A percentile compares a stretch with the other conserved stretches of the same genome.
Evolutionary conservation across 1,284 basidiomycete genomes (phyloP).

Genomic region (Rhodotorula sp.): DNA sequence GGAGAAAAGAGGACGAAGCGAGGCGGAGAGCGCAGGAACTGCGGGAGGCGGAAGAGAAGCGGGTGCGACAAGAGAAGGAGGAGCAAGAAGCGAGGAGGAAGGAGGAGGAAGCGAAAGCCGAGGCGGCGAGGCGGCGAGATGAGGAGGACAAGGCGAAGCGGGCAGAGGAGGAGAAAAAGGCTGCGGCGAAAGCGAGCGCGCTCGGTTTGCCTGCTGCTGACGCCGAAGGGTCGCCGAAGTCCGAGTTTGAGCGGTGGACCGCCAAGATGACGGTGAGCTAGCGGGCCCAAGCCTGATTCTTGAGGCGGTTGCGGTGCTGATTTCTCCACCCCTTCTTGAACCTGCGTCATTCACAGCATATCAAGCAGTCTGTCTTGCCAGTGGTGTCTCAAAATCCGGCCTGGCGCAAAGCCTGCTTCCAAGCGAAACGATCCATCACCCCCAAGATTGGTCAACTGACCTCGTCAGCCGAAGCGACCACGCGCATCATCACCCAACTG

Average conservation of each 20-base stretch:
- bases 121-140: constrained; percentile 53
- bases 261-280: constrained; percentile 58
- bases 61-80: constrained; percentile 39
- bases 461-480: constrained; percentile 67
- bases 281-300: not conserved
- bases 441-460: constrained; percentile 90
- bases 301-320: not conserved
- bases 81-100: constrained; percentile 57
- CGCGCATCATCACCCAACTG: constrained; percentile 67
- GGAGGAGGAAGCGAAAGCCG: constrained; percentile 53
- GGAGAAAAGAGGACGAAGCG: constrained; percentile 63
- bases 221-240: constrained; percentile 22
- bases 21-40: constrained; percentile 32
- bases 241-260: constrained; percentile 67
- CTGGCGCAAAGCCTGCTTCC: constrained; percentile 53
- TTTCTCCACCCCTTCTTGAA: not conserved
- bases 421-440: constrained; percentile 76
- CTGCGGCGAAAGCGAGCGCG: constrained; percentile 16
- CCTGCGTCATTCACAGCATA: constrained; percentile 51
- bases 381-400: constrained; percentile 65
- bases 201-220: constrained; percentile 3
- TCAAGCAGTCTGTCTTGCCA: constrained; percentile 74
- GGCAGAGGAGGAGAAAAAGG: constrained; percentile 6
- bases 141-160: constrained; percentile 57
- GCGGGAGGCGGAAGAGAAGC: constrained; percentile 21